These are phyloP conservation scores for Cryphonectria nitschkei DNA, from an alignment of 2,329 filamentous ascomycete species.

Conservation along the genomic window DNA sequence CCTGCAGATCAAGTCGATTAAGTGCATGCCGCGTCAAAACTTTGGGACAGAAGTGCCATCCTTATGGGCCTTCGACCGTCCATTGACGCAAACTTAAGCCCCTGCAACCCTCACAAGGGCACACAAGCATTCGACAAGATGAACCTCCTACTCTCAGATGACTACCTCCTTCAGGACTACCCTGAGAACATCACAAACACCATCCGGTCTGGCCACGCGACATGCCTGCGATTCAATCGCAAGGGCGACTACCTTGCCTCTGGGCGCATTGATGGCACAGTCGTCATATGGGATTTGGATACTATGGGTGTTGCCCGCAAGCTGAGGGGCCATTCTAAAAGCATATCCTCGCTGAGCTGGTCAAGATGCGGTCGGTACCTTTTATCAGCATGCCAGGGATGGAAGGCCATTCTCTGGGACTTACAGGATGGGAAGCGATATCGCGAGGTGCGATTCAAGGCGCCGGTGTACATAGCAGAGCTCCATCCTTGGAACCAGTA, in stretches of 20 bases:
- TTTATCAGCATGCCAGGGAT: conserved; percentile 91
- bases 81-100: neutral
- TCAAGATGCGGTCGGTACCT: conserved; percentile 89
- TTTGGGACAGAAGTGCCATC: neutral
- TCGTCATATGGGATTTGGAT: conserved; percentile 96
- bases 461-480: conserved; percentile 94
- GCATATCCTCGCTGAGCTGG: conserved; percentile 95
- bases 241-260: conserved; percentile 94
- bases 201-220: conserved; percentile 72
- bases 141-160: conserved; percentile 65
- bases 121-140: conserved; percentile 41
- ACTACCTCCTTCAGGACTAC: conserved; percentile 76
- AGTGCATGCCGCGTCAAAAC: conserved; percentile 11
- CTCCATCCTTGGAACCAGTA: conserved; percentile 90
- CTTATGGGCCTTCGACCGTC: neutral
- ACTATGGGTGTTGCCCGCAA: conserved; percentile 97
- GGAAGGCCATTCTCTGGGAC: conserved; percentile 97
- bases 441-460: conserved; percentile 87
- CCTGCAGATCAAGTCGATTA: conserved; percentile 21
- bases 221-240: conserved; percentile 83
- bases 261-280: conserved; percentile 89
- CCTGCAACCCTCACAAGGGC: conserved; percentile 12
- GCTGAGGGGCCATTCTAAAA: conserved; percentile 87
- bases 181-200: conserved; percentile 88
- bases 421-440: conserved; percentile 70